Conservation (phyloP, 805 yeast genomes). For the Metschnikowia borealis region DNA sequence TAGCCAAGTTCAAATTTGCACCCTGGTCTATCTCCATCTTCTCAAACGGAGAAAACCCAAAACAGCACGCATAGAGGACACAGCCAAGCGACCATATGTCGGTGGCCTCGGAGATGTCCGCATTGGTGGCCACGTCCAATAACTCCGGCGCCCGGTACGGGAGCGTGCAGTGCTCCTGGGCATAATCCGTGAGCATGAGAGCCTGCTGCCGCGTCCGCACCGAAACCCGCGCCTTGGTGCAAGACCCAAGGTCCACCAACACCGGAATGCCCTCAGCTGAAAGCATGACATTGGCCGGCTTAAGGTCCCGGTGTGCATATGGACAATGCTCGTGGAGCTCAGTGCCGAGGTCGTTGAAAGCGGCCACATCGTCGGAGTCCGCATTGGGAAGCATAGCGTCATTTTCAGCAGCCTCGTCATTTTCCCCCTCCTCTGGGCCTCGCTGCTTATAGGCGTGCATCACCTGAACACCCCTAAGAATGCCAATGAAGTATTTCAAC, state of each 20-base stretch:
- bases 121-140: slow-evolving; percentile 66
- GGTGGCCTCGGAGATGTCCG: slow-evolving; percentile 63
- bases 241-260: slow-evolving; percentile 80
- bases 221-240: slow-evolving; percentile 55
- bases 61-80: slow-evolving; percentile 69
- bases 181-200: slow-evolving; percentile 69
- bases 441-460: slow-evolving; percentile 61
- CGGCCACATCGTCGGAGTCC: slow-evolving; percentile 25
- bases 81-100: slow-evolving; percentile 96
- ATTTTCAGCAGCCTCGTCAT: slow-evolving; percentile 13
- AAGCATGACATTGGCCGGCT: slow-evolving; percentile 86
- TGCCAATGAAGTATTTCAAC: slow-evolving; percentile 57
- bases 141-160: slow-evolving; percentile 92
- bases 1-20: slow-evolving; percentile 75
- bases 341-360: slow-evolving; percentile 25
- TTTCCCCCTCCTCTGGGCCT: slow-evolving; percentile 11
- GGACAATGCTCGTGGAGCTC: slow-evolving; percentile 57
- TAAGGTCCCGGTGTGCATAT: slow-evolving; percentile 82
- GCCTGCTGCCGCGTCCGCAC: slow-evolving; percentile 66
- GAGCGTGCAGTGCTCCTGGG: slow-evolving; percentile 79
- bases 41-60: slow-evolving; percentile 83
- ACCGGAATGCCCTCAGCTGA: slow-evolving; percentile 72
- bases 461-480: slow-evolving; percentile 68
- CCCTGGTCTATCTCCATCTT: slow-evolving; percentile 77
- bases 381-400: slow-evolving; percentile 23